Evolutionary conservation across 345 rosid genomes (phyloP).

Genomic region (Aquilaria malaccensis): DNA sequence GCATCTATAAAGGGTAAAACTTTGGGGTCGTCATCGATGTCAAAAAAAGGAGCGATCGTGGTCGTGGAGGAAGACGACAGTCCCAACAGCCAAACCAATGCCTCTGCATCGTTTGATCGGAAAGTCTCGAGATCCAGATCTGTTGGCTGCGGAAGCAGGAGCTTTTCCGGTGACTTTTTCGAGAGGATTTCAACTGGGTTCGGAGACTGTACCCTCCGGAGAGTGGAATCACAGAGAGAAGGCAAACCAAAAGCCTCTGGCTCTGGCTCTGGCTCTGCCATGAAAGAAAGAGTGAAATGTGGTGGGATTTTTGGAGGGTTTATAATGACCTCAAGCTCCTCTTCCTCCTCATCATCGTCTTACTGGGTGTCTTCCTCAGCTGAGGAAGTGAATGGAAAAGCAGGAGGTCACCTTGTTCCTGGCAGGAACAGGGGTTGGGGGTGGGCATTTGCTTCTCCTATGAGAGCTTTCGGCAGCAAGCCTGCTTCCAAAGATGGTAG

Average conservation of each 20-base stretch:
- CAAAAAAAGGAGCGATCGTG: slow-evolving; percentile 36
- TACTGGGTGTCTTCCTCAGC: slow-evolving; percentile 61
- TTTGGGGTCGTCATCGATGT: slow-evolving; percentile 35
- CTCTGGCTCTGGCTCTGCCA: slow-evolving; percentile 19
- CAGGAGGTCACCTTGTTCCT: slow-evolving; percentile 23
- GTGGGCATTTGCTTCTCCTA: slow-evolving; percentile 92
- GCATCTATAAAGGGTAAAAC: slow-evolving; percentile 26
- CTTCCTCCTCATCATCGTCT: slow-evolving; percentile 71
- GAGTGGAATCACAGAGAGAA: slow-evolving; percentile 97
- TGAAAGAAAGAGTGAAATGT: slow-evolving; percentile 79
- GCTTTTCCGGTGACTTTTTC: slow-evolving; percentile 96
- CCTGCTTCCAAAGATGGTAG: slow-evolving; percentile 41
- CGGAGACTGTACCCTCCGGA: slow-evolving; percentile 89
- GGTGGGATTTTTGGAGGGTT: slow-evolving; percentile 98
- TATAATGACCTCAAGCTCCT: slow-evolving; percentile 62
- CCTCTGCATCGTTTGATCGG: slow-evolving; percentile 54
- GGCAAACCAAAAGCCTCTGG: slow-evolving; percentile 34
- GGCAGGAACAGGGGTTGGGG: slow-evolving; percentile 66
- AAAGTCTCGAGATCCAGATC: slow-evolving; percentile 99
- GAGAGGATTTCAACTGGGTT: slow-evolving; percentile 96
- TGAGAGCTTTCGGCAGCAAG: slow-evolving; percentile 73
- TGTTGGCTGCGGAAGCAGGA: slow-evolving; percentile 96
- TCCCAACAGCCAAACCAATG: slow-evolving; percentile 38
- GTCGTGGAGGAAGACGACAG: slow-evolving; percentile 56
- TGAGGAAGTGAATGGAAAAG: slow-evolving; percentile 36